Evolutionary conservation across 2,329 filamentous ascomycete species (phyloP).

Genomic region (Arthrobotrys pseudoclavata): DNA sequence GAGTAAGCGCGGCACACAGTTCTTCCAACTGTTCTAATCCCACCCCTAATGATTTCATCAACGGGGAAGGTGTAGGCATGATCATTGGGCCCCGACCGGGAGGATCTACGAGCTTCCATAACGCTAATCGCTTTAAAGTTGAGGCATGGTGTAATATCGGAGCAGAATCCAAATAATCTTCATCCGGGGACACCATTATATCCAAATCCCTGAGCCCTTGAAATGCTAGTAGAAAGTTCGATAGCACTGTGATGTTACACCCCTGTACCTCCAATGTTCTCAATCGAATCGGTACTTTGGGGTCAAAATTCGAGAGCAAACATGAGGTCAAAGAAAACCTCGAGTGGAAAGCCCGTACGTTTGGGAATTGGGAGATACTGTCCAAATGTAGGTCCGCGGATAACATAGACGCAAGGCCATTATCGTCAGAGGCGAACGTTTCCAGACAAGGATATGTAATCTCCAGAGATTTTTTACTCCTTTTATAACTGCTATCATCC

Average conservation of each 20-base stretch:
- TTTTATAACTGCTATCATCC: neutral
- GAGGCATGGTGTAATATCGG: constrained; percentile 35
- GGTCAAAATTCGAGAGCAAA: constrained; percentile 6
- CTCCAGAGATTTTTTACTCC: neutral
- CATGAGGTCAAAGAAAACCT: neutral
- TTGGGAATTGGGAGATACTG: constrained; percentile 37
- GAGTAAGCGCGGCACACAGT: constrained; percentile 22
- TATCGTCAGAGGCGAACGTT: constrained; percentile 6
- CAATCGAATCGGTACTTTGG: constrained; percentile 16
- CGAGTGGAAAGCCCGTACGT: constrained; percentile 19
- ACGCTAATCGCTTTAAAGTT: constrained; percentile 14
- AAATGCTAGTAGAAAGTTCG: constrained; percentile 28
- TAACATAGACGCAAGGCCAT: neutral
- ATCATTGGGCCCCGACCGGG: neutral
- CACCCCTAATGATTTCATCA: constrained; percentile 18
- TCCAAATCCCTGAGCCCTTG: constrained; percentile 37
- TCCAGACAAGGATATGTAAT: constrained; percentile 11
- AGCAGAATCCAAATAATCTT: neutral
- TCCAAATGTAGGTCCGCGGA: neutral
- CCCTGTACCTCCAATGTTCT: constrained; percentile 24
- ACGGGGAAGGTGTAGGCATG: neutral
- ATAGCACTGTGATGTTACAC: neutral
- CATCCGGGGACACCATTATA: neutral
- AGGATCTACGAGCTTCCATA: neutral
- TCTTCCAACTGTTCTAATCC: constrained; percentile 9